phyloP scores from a whole-genome alignment of 371 early-diverging fungal genomes.

The Saksenaea oblongispora region DNA sequence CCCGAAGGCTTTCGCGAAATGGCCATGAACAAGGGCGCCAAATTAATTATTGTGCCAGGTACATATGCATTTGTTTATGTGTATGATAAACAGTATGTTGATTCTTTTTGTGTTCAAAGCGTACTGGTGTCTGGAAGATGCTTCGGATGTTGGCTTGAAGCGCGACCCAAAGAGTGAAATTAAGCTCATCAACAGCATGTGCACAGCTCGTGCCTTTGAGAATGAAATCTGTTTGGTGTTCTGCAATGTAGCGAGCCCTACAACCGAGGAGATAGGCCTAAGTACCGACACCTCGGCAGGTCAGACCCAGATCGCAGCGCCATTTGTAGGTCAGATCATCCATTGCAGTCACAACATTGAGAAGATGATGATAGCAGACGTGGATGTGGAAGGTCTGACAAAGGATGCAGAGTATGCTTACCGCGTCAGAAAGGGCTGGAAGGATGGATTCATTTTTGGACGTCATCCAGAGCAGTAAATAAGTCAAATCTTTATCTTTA shows the following conservation, averaged over 20 bases:
- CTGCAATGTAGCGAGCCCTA: constrained; percentile 34
- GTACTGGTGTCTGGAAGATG: constrained; percentile 40
- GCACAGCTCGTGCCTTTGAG: constrained; percentile 31
- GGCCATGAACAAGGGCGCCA: constrained; percentile 29
- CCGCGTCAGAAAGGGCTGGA: constrained; percentile 35
- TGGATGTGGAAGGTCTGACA: constrained; percentile 24
- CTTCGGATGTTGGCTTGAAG: constrained; percentile 19
- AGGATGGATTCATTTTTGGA: constrained; percentile 12
- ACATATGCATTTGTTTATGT: not conserved
- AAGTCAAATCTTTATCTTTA: no score
- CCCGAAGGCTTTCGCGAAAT: constrained; percentile 36
- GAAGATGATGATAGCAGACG: constrained; percentile 34
- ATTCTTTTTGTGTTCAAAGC: constrained; percentile 7
- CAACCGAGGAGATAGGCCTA: no score
- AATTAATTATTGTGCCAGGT: constrained; percentile 41
- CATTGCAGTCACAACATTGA: constrained; percentile 21
- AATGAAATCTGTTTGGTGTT: constrained; percentile 36
- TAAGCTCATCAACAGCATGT: constrained; percentile 29
- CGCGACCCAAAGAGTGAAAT: constrained; percentile 27
- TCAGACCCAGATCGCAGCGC: constrained; percentile 33
- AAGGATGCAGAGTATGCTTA: constrained; percentile 32
- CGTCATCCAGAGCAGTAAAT: not conserved
- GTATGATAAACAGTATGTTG: not conserved
- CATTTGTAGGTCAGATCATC: constrained; percentile 35
- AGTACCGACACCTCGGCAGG: no score